Evolutionary conservation across 2,329 filamentous ascomycete species (phyloP).

Genomic region (Colletotrichum spaethianum): DNA sequence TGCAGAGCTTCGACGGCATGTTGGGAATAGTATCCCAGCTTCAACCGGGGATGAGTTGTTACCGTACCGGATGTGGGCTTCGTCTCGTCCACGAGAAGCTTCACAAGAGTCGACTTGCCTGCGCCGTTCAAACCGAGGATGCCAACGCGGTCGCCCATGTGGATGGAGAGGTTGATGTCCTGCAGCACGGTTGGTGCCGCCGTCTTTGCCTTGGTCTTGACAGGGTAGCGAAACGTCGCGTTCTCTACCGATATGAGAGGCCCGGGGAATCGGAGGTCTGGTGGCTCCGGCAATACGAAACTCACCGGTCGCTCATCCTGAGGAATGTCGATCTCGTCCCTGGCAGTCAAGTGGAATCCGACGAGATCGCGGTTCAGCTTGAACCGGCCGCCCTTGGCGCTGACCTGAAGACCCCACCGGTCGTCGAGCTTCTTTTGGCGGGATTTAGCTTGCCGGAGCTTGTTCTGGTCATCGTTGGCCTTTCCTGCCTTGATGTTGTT

Average conservation of each 20-base stretch:
- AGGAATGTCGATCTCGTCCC: conserved; percentile 81
- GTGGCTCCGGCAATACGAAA: conserved; percentile 72
- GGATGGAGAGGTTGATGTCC: conserved; percentile 77
- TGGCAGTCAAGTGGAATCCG: conserved; percentile 71
- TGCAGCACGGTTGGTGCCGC: conserved; percentile 66
- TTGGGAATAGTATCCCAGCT: conserved; percentile 84
- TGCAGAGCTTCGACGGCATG: conserved; percentile 81
- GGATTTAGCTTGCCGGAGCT: conserved; percentile 87
- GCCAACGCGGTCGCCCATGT: conserved; percentile 81
- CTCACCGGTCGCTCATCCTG: conserved; percentile 71
- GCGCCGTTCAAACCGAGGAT: conserved; percentile 85
- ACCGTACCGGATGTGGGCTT: conserved; percentile 74
- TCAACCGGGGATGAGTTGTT: conserved; percentile 77
- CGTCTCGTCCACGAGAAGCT: conserved; percentile 74
- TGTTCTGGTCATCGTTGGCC: conserved; percentile 86
- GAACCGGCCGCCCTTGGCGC: conserved; percentile 79
- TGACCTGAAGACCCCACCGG: conserved; percentile 82
- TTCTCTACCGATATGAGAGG: conserved; percentile 81
- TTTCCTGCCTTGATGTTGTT: conserved; percentile 83
- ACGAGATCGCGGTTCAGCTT: conserved; percentile 82
- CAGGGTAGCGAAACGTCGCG: conserved; percentile 74
- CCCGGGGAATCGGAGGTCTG: conserved; percentile 81
- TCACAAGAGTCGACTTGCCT: conserved; percentile 85
- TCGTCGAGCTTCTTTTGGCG: conserved; percentile 89
- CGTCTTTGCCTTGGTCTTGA: conserved; percentile 46